These are phyloP conservation scores for Zostera marina DNA, from an alignment of 116 monocot species.

Conservation along the genomic window DNA sequence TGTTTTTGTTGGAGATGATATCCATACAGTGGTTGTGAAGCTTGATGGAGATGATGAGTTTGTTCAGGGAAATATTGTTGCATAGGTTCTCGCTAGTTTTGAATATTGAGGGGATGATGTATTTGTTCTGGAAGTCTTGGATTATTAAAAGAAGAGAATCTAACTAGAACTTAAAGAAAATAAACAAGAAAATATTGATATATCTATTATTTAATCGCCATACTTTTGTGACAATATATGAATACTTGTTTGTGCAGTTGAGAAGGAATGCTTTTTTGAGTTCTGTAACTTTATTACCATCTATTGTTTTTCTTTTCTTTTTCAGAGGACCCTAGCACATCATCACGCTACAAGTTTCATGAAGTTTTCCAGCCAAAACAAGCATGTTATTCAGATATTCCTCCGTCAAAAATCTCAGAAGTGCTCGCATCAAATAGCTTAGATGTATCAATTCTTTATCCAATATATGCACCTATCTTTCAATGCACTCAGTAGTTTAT, in stretches of 20 bases:
- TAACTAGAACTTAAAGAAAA: no score
- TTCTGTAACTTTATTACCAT: not conserved
- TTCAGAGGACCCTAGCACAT: constrained; percentile 27
- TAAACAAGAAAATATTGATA: no score
- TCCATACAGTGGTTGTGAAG: no score
- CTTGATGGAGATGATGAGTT: no score
- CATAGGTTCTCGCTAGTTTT: no score
- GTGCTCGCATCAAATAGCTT: constrained; percentile 67
- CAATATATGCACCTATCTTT: not conserved
- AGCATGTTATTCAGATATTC: constrained; percentile 55
- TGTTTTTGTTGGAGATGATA: no score
- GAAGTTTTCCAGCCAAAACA: constrained; percentile 60
- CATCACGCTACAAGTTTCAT: constrained; percentile 35
- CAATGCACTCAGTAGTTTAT: not conserved
- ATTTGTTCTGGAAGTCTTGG: no score
- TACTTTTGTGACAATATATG: no score
- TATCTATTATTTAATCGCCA: no score
- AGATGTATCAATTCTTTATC: constrained; percentile 25
- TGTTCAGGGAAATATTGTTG: no score
- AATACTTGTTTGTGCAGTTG: not conserved
- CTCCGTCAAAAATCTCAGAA: constrained; percentile 65
- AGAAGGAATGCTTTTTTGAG: not conserved
- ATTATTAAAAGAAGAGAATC: no score
- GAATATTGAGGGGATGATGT: no score
- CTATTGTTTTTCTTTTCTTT: not conserved